Conservation (phyloP, 495 filamentous ascomycete species). For the Penicillium pancosmium region DNA sequence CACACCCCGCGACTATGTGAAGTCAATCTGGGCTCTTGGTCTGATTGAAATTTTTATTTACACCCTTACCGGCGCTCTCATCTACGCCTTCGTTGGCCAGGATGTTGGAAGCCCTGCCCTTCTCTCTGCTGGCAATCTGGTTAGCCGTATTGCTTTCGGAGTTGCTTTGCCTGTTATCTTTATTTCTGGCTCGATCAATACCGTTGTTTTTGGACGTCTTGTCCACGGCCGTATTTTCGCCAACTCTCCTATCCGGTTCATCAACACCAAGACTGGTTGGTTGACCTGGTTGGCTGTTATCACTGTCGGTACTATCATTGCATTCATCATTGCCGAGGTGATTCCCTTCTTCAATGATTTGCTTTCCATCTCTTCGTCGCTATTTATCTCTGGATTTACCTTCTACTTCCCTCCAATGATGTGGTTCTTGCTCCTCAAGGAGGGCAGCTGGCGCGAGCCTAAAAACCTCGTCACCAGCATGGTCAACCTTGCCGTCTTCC, state of each 20-base stretch:
- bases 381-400: conserved; percentile 19
- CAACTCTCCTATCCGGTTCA: conserved; percentile 46
- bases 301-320: conserved; percentile 52
- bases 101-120: conserved; percentile 65
- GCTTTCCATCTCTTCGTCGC: conserved; percentile 54
- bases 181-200: conserved; percentile 62
- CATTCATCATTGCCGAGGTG: conserved; percentile 64
- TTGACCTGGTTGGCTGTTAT: conserved; percentile 56
- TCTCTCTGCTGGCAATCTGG: conserved; percentile 53
- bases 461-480: conserved; percentile 24
- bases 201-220: conserved; percentile 56
- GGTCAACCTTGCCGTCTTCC: conserved; percentile 17
- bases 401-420: conserved; percentile 47
- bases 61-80: conserved; percentile 60
- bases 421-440: conserved; percentile 57
- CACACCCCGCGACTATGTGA: conserved; percentile 59
- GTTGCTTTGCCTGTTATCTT: conserved; percentile 35
- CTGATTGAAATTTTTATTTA: conserved; percentile 63
- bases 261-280: conserved; percentile 38
- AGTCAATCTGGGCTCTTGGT: conserved; percentile 59
- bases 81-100: conserved; percentile 66
- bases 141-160: conserved; percentile 70
- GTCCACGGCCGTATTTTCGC: conserved; percentile 58
- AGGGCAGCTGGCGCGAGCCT: conserved; percentile 33
- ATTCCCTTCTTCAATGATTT: conserved; percentile 67